A percentile compares a stretch with the other conserved stretches of the same genome.
phyloP scores from a whole-genome alignment of 805 yeast genomes.

The Candida vaughaniae region DNA sequence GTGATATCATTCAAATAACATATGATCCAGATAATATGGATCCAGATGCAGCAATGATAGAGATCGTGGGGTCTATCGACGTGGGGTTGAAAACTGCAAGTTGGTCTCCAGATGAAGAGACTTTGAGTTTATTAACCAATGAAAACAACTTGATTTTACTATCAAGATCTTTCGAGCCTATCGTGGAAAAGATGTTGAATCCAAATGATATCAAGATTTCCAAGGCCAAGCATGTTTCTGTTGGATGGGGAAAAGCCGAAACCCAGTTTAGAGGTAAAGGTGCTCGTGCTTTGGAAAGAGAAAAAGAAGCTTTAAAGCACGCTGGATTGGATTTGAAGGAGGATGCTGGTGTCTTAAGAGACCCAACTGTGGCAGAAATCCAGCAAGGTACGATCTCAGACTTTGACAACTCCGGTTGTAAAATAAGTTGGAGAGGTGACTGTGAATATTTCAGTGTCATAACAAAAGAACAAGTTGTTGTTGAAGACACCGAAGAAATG shows the following conservation, averaged over 20 bases:
- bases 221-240: constrained; percentile 80
- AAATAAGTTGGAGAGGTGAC: constrained; percentile 94
- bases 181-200: constrained; percentile 60
- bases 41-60: constrained; percentile 57
- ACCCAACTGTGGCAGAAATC: constrained; percentile 80
- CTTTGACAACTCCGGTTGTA: constrained; percentile 48
- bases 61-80: constrained; percentile 83
- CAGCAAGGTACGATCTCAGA: constrained; percentile 66
- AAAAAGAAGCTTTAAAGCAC: constrained; percentile 50
- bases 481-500: constrained; percentile 36
- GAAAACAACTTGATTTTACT: constrained; percentile 63
- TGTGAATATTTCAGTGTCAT: constrained; percentile 78
- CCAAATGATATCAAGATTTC: constrained; percentile 59
- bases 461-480: constrained; percentile 52
- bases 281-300: constrained; percentile 75
- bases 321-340: constrained; percentile 69
- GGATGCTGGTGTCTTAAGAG: constrained; percentile 55
- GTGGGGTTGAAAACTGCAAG: constrained; percentile 66
- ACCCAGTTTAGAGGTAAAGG: constrained; percentile 97
- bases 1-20: constrained; percentile 71
- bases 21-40: constrained; percentile 49
- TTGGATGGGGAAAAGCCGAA: constrained; percentile 98
- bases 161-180: constrained; percentile 76
- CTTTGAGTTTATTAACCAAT: constrained; percentile 64
- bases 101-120: constrained; percentile 94